Evolutionary conservation across 1,284 basidiomycete genomes (phyloP).

Genomic region (Sparassis latifolia): DNA sequence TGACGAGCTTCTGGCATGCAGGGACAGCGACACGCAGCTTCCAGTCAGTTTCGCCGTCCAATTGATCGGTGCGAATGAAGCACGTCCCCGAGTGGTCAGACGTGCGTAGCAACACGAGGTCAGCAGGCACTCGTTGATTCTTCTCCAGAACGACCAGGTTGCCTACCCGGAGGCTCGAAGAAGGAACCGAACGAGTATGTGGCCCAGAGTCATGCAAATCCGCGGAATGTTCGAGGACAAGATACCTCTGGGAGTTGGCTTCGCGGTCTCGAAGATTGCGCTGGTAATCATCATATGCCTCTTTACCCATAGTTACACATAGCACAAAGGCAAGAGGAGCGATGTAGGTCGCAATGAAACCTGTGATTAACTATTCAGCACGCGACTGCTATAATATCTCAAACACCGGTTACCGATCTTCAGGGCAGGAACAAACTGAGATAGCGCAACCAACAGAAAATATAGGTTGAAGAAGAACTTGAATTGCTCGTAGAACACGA

Average conservation of each 20-base stretch:
- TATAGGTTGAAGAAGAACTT: conserved; percentile 99
- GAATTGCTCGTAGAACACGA: conserved; percentile 99
- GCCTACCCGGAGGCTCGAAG: conserved; percentile 85
- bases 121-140: conserved; percentile 95
- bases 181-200: conserved; percentile 77
- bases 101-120: conserved; percentile 87
- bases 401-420: conserved; percentile 67
- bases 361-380: conserved; percentile 32
- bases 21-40: conserved; percentile 90
- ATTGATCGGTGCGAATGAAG: conserved; percentile 96
- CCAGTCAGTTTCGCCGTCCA: conserved; percentile 99
- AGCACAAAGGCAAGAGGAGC: conserved; percentile 95
- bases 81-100: conserved; percentile 87
- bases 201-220: conserved; percentile 23
- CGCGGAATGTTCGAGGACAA: conserved; percentile 60
- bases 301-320: conserved; percentile 95
- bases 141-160: conserved; percentile 92
- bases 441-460: conserved; percentile 94
- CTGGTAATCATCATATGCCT: conserved; percentile 97
- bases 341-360: conserved; percentile 94
- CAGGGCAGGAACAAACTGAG: conserved; percentile 93
- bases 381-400: neutral
- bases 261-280: conserved; percentile 88
- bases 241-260: conserved; percentile 91
- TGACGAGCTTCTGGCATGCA: conserved; percentile 72